Conservation (phyloP, 495 filamentous ascomycete genomes). For the Penicillium subrubescens region DNA sequence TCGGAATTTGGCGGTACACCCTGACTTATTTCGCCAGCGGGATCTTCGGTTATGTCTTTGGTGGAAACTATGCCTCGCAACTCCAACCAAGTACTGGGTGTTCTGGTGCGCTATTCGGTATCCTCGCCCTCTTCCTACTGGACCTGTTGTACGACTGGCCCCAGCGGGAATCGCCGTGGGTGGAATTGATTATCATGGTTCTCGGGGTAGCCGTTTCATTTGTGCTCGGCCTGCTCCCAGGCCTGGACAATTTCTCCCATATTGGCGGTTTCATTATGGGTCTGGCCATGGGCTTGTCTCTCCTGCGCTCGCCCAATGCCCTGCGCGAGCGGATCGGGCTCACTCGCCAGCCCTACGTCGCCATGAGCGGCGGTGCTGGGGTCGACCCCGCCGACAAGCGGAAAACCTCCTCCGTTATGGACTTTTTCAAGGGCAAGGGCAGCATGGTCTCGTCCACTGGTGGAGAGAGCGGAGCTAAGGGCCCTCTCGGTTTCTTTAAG, state of each 20-base stretch:
- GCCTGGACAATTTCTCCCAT: conserved; percentile 95
- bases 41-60: conserved; percentile 95
- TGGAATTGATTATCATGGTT: conserved; percentile 81
- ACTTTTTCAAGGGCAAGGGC: conserved; percentile 46
- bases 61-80: conserved; percentile 85
- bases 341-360: conserved; percentile 65
- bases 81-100: conserved; percentile 83
- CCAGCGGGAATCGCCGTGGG: conserved; percentile 69
- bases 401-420: conserved; percentile 32
- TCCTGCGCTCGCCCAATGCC: conserved; percentile 83
- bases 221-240: conserved; percentile 87
- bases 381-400: conserved; percentile 21
- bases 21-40: conserved; percentile 87
- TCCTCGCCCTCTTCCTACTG: conserved; percentile 83
- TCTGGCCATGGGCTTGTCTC: conserved; percentile 77
- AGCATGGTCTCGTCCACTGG: conserved; percentile 16
- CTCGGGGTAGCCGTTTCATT: conserved; percentile 87
- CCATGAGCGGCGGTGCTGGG: conserved; percentile 52
- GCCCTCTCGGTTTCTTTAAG: conserved; percentile 83
- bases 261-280: conserved; percentile 97
- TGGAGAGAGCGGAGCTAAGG: conserved; percentile 46
- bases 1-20: conserved; percentile 82
- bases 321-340: conserved; percentile 74
- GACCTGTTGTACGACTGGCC: conserved; percentile 92
- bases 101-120: conserved; percentile 86